Evolutionary conservation across 2,329 filamentous ascomycete species (phyloP), one percentile per base, ranked within the genome.

Genomic region (Gyromitra esculenta): DNA sequence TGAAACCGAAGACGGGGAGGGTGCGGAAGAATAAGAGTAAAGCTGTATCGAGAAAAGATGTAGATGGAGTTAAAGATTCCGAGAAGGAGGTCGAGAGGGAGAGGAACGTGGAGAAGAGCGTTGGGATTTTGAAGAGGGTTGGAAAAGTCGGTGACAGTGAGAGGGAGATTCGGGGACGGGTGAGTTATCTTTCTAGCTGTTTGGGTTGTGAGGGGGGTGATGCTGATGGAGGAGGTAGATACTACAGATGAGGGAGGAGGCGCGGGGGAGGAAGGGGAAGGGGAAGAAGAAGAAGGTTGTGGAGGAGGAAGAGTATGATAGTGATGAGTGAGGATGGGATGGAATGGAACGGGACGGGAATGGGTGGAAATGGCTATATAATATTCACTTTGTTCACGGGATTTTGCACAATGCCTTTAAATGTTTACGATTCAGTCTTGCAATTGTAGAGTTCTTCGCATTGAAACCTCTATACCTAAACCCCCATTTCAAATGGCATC

Each of bases 201-300:
- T 13, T n/a, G 5, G 39, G 50, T 4, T 6, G 9, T n/a, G 1
- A 11, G 11, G 57, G 13, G 11, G 1, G 13, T 25, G 4, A 37
- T 48, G 56, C 60, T 76, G 45, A 73, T 39, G 52, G 13, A 7
- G 7, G 13, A 8, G 11, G 37, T 63, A 76, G 68, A 72, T 76
- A 62, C 31, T 76, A 31, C 21, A 45, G 43, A 76, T 72, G 68
- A 64, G 67, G 63, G 72, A 75, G 39, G 52, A 71, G 25, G 43
- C 57, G 41, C 15, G 39, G 1, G 60, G 54, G 45, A n/a, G n/a
- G 63, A 73, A 25, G 39, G 31, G 15, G 56, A 41, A 39, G 52
- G n/a, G 13, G 18, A 31, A 37, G 35, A 25, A 5, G 13, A 65
- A 59, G 41, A 31, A 31, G 25, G 25, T 3, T 31, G 31, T 50